Conservation (phyloP, 1,284 basidiomycete species). For the Sanghuangporus sanghuang region DNA sequence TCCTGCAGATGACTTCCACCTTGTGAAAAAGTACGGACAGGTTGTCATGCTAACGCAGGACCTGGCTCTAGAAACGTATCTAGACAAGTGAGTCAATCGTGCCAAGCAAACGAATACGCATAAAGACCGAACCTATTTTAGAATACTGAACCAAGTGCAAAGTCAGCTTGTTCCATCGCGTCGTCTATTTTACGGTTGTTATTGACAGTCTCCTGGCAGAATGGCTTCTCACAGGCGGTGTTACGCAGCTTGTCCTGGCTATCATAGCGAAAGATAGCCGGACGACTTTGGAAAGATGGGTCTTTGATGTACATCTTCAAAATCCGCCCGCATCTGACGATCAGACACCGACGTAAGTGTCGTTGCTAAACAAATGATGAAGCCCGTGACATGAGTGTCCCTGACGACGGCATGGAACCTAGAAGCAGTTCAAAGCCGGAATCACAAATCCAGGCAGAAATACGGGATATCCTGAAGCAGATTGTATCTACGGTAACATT, state of each 20-base stretch:
- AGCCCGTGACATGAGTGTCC: background rate
- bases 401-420: constrained; percentile 7
- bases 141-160: constrained; percentile 87
- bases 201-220: constrained; percentile 40
- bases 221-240: constrained; percentile 88
- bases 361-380: constrained; percentile 1
- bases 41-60: constrained; percentile 94
- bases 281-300: constrained; percentile 94
- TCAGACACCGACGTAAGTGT: constrained; percentile 22
- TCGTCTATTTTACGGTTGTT: background rate
- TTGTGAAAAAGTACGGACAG: constrained; percentile 98
- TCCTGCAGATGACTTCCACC: constrained; percentile 97
- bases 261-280: constrained; percentile 95
- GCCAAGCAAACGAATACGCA: background rate
- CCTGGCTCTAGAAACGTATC: constrained; percentile 87
- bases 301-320: constrained; percentile 90
- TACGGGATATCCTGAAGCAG: constrained; percentile 96
- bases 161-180: constrained; percentile 44
- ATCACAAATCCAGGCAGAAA: constrained; percentile 94
- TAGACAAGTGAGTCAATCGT: constrained; percentile 60
- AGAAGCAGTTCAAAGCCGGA: constrained; percentile 67
- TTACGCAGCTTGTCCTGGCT: constrained; percentile 90
- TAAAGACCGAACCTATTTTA: constrained; percentile 1
- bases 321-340: constrained; percentile 42
- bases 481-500: constrained; percentile 97